Evolutionary conservation across 2,329 filamentous ascomycete species (phyloP).

Genomic region (Beauveria bassiana): DNA sequence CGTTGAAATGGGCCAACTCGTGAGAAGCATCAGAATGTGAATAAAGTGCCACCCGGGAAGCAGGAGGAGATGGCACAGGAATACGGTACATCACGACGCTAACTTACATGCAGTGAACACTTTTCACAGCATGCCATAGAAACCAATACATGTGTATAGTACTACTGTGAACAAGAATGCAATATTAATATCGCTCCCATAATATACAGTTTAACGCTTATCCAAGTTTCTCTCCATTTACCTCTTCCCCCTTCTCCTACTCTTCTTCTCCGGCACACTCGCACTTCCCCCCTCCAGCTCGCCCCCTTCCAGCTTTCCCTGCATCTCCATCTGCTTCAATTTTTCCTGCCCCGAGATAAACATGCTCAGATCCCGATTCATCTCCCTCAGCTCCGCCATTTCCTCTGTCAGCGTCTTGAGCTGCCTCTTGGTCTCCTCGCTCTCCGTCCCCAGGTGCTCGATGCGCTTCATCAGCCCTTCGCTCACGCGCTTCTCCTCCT

Average conservation of each 20-base stretch:
- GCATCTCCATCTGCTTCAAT: constrained; percentile 60
- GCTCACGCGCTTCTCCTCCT: constrained; percentile 81
- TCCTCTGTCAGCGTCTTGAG: constrained; percentile 50
- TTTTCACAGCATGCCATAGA: too few species aligned
- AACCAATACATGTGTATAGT: too few species aligned
- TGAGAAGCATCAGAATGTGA: too few species aligned
- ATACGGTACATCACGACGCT: too few species aligned
- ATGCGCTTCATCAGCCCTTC: constrained; percentile 79
- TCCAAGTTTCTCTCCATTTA: constrained; percentile 16
- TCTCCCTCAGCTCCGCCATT: constrained; percentile 69
- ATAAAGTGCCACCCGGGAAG: too few species aligned
- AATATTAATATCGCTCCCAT: too few species aligned
- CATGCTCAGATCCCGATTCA: constrained; percentile 80
- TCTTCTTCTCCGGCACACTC: constrained; percentile 55
- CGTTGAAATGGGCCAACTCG: too few species aligned
- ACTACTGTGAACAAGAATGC: too few species aligned
- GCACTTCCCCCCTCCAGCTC: constrained; percentile 67
- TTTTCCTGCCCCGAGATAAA: constrained; percentile 82
- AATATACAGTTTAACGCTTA: not conserved
- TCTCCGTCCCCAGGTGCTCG: constrained; percentile 59
- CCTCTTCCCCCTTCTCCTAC: constrained; percentile 44
- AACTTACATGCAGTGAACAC: too few species aligned
- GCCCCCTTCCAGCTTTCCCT: constrained; percentile 53
- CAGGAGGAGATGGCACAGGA: too few species aligned
- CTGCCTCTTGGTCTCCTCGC: constrained; percentile 49